A percentile compares a stretch with the other conserved stretches of the same genome.
Conservation (phyloP, 768 basidiomycete genomes). For the Serendipita vermifera region DNA sequence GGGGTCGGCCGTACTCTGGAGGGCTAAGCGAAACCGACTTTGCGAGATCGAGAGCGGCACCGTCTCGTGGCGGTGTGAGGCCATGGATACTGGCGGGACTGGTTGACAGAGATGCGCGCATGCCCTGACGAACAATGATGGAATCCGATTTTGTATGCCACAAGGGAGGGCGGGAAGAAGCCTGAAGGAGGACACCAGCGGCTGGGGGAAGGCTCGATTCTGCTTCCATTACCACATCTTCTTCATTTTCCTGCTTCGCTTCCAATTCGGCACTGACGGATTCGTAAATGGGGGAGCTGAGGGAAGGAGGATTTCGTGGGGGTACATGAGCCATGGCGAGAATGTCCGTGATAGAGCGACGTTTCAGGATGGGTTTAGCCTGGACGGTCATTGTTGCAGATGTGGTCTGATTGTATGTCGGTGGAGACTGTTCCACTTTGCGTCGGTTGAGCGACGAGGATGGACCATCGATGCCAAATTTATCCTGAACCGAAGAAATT, state of each 20-base stretch:
- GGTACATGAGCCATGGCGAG: conserved; percentile 26
- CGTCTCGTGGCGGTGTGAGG: background rate
- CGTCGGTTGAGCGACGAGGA: background rate
- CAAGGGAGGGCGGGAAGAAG: conserved; percentile 23
- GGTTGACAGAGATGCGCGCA: background rate
- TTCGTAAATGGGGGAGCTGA: conserved; percentile 2
- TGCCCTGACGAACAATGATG: conserved; percentile 39
- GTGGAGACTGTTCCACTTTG: background rate
- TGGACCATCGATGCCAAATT: background rate
- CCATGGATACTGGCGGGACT: background rate
- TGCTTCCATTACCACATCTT: background rate
- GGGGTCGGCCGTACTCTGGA: conserved; percentile 25
- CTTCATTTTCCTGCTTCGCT: background rate
- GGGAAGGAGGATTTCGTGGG: background rate
- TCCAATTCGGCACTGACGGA: conserved; percentile 11
- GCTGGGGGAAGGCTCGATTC: background rate
- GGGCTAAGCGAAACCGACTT: conserved; percentile 1
- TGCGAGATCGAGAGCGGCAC: background rate
- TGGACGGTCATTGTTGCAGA: background rate
- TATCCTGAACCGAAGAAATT: background rate
- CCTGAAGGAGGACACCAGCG: background rate
- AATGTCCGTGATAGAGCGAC: conserved; percentile 82
- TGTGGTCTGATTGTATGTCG: background rate
- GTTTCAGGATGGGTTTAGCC: conserved; percentile 89
- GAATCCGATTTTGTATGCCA: conserved; percentile 83